Evolutionary conservation across 345 rosid species (phyloP).

Genomic region (Syzygium aqueum): DNA sequence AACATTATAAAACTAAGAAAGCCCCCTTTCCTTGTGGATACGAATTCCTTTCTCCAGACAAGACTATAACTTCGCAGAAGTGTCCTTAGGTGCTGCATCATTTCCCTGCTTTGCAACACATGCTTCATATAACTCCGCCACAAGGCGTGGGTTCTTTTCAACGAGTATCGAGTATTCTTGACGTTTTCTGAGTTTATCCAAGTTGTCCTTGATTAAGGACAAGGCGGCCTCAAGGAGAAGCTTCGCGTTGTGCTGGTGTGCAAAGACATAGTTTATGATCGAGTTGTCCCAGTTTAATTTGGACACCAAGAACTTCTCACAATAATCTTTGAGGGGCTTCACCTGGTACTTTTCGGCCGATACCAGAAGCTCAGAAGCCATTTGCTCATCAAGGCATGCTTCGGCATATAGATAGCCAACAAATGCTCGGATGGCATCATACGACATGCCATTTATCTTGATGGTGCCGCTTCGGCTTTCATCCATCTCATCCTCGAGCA

Average conservation of each 20-base stretch:
- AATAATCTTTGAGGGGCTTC: constrained; percentile 60
- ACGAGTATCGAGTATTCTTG: constrained; percentile 64
- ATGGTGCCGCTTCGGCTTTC: constrained; percentile 77
- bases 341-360: constrained; percentile 75
- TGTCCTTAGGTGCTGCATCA: constrained; percentile 29
- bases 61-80: not conserved
- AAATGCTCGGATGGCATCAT: constrained; percentile 56
- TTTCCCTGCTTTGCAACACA: constrained; percentile 60
- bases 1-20: not conserved
- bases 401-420: constrained; percentile 63
- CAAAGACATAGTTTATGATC: constrained; percentile 59
- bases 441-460: constrained; percentile 52
- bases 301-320: constrained; percentile 61
- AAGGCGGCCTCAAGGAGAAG: constrained; percentile 49
- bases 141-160: constrained; percentile 59
- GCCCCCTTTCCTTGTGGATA: not conserved
- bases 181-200: constrained; percentile 55
- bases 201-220: constrained; percentile 50
- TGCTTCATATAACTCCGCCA: constrained; percentile 69
- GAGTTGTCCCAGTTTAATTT: constrained; percentile 73
- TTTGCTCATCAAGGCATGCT: constrained; percentile 62
- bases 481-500: constrained; percentile 87
- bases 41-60: not conserved
- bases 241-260: constrained; percentile 72
- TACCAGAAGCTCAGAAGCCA: constrained; percentile 68